Conservation (phyloP, 305 asterid species). For the Fraxinus latifolia region DNA sequence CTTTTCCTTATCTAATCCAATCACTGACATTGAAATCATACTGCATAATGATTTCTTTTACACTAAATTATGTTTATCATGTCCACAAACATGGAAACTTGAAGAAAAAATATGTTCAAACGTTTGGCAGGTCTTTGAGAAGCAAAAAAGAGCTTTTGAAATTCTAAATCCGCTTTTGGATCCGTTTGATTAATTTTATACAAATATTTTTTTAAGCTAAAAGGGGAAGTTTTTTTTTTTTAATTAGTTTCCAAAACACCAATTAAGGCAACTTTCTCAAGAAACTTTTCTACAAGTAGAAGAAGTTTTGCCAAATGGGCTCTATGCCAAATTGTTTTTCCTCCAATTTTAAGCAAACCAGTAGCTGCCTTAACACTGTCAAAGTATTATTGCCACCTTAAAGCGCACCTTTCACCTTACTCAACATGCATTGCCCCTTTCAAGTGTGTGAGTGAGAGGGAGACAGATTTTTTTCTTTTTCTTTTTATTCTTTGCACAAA, state of each 20-base stretch:
- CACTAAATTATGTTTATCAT: background rate
- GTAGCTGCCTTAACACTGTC: conserved; percentile 38
- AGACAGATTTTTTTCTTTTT: background rate
- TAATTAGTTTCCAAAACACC: too few species aligned
- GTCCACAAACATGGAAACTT: conserved; percentile 20
- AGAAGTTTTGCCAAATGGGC: background rate
- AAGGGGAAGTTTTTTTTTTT: background rate
- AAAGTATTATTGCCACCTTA: background rate
- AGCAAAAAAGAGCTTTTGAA: background rate
- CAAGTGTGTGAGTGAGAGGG: background rate
- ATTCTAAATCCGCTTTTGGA: background rate
- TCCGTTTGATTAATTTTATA: too few species aligned
- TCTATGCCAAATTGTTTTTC: conserved; percentile 18
- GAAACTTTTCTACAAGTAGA: too few species aligned
- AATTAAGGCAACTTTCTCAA: background rate
- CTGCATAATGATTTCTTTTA: background rate
- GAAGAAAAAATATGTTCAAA: conserved; percentile 15
- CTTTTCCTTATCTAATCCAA: background rate
- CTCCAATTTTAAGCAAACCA: conserved; percentile 51
- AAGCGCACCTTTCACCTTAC: conserved; percentile 21
- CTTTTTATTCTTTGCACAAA: background rate
- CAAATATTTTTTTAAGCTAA: background rate
- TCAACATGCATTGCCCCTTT: conserved; percentile 14
- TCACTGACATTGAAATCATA: background rate
- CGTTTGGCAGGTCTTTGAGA: background rate